Base-by-base conservation (phyloP, 2,329 filamentous ascomycete genomes). In the Xylariaceae sp. region DNA sequence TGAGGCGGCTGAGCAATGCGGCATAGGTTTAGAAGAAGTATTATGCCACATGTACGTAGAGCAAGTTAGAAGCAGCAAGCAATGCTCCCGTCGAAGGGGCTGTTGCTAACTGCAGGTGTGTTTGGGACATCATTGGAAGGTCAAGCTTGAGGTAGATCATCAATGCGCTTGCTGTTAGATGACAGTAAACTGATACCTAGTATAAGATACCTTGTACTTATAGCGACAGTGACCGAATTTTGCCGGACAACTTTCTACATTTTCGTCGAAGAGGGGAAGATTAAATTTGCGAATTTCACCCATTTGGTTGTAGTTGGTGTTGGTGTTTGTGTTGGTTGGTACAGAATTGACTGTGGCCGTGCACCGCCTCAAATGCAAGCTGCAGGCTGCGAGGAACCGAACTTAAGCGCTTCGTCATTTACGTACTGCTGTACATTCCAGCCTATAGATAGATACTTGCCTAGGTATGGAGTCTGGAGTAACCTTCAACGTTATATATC, bases 131-230 rank as follows among this genome's bases (percentile, higher is more conserved):
- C 26, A 45, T 56, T 51, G 59, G 60, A 59, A 62, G 56, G 48
- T 49, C 45, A 36, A 46, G 46, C 58, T 61, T 40, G 40, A 39
- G 54, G 66, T 24, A 53, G 66, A 69, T 69, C 65, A 66, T 69
- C 59, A 64, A 69, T 69, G 66, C 66, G 43, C 51, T 45, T 37
- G 53, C 54, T 49, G 53, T 62, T 60, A 41, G 43, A 47, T 23
- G n/a, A 16, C 11, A 28, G 16, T 12, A 19, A 17, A 21, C 6
- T 17, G 14, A 43, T 43, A 14, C 26, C 7, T 14, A n/a, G n/a
- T n/a, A n/a, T n/a, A n/a, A n/a, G n/a, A n/a, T n/a, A n/a, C n/a
- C n/a, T n/a, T n/a, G n/a, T n/a, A n/a, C n/a, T n/a, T n/a, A n/a
- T n/a, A n/a, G n/a, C n/a, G n/a, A n/a, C n/a, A n/a, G n/a, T n/a